These are phyloP conservation scores for Diaporthe batatas DNA, from an alignment of 2,329 filamentous ascomycete genomes.

Conservation along the genomic window DNA sequence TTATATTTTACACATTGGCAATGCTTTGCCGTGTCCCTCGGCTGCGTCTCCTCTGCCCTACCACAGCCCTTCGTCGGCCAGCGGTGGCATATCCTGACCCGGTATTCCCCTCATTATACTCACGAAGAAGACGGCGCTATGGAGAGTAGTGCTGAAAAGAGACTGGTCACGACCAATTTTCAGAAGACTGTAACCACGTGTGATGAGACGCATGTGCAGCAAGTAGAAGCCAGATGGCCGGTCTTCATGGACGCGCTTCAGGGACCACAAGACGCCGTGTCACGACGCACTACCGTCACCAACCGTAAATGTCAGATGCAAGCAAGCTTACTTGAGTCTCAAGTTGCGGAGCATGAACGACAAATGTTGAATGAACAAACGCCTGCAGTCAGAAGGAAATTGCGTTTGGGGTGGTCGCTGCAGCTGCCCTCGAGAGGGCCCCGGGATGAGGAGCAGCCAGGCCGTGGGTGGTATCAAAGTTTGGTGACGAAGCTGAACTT, in stretches of 20 bases:
- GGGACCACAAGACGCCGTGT: background rate
- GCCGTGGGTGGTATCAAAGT: conserved; percentile 34
- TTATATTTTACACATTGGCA: conserved; percentile 35
- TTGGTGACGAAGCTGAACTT: conserved; percentile 7
- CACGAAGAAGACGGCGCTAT: conserved; percentile 28
- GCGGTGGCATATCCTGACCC: conserved; percentile 25
- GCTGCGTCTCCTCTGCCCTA: background rate
- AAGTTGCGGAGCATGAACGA: conserved; percentile 39
- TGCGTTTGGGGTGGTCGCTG: conserved; percentile 12
- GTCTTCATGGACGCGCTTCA: conserved; percentile 22
- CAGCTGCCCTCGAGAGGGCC: conserved; percentile 1
- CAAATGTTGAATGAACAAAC: conserved; percentile 29
- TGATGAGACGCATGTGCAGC: conserved; percentile 2
- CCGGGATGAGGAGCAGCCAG: conserved; percentile 29
- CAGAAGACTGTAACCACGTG: conserved; percentile 11
- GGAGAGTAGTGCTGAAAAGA: conserved; percentile 7
- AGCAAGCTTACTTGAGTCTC: conserved; percentile 41
- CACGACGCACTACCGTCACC: conserved; percentile 28
- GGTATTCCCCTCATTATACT: conserved; percentile 21
- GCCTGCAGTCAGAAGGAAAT: conserved; percentile 19
- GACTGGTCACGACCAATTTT: conserved; percentile 4
- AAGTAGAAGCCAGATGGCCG: conserved; percentile 3
- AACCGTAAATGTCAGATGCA: conserved; percentile 39
- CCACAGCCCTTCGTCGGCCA: background rate
- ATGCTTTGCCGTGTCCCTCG: conserved; percentile 3